Evolutionary conservation across 768 basidiomycete genomes (phyloP).

Genomic region (Jaapia argillacea): DNA sequence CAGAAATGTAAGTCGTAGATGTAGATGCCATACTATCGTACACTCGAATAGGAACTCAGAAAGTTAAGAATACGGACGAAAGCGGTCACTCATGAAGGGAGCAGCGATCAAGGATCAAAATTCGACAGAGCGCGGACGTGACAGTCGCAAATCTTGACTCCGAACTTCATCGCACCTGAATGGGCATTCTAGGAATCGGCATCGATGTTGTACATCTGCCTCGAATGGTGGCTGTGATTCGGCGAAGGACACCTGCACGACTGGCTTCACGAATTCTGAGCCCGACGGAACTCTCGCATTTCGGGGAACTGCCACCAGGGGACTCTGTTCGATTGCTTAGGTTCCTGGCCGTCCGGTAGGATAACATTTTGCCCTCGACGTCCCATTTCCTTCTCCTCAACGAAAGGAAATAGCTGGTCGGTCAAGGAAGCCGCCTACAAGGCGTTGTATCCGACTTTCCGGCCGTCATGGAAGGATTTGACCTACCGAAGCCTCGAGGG

Average conservation of each 20-base stretch:
- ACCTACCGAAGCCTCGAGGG: slow-evolving; percentile 29
- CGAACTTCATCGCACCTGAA: slow-evolving; percentile 12
- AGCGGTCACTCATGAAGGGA: not conserved
- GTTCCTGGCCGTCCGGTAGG: slow-evolving; percentile 71
- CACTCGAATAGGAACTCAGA: not conserved
- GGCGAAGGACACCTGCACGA: slow-evolving; percentile 32
- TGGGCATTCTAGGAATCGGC: slow-evolving; percentile 67
- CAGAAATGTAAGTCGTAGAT: slow-evolving; percentile 33
- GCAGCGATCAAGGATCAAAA: not conserved
- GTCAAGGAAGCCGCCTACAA: slow-evolving; percentile 87
- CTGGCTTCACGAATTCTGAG: slow-evolving; percentile 62
- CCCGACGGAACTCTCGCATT: slow-evolving; percentile 29
- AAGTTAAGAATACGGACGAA: too few species aligned
- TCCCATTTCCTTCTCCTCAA: not conserved
- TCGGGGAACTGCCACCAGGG: slow-evolving; percentile 21
- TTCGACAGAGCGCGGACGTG: not conserved
- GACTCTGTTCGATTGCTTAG: slow-evolving; percentile 19
- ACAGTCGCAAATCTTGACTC: not conserved
- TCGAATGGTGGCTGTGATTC: slow-evolving; percentile 47
- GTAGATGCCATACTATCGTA: slow-evolving; percentile 3
- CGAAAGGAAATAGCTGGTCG: slow-evolving; percentile 45
- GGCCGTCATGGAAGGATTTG: slow-evolving; percentile 70
- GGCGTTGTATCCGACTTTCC: slow-evolving; percentile 54
- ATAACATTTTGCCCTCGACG: not conserved
- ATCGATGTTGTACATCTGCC: slow-evolving; percentile 66